These are phyloP conservation scores for Zelonia costaricensis DNA, from an alignment of 208 protist species.

Conservation along the genomic window DNA sequence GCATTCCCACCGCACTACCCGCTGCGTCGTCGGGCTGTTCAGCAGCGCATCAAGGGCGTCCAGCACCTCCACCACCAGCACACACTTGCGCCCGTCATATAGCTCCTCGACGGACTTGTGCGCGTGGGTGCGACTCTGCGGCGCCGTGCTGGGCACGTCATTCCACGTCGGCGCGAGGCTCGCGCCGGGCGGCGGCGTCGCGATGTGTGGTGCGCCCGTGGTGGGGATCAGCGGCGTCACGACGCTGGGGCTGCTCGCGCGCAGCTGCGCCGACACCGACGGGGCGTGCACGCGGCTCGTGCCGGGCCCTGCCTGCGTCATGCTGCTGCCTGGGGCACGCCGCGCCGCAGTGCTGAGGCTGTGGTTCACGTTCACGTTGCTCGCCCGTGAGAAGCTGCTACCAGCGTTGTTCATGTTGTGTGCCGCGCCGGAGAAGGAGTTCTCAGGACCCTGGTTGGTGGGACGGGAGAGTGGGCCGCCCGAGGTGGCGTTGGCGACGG, in stretches of 20 bases:
- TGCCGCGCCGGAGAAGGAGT: not conserved
- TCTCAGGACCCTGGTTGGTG: not conserved
- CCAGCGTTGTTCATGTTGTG: not conserved
- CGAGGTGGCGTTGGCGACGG: slow-evolving; percentile 9
- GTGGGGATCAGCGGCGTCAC: not conserved
- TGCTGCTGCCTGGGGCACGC: not conserved
- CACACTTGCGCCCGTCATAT: slow-evolving; percentile 19
- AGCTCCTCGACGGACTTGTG: not conserved
- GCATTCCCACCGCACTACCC: slow-evolving; percentile 67
- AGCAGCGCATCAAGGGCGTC: slow-evolving; percentile 63
- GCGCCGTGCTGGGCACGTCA: not conserved
- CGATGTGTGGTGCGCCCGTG: no score
- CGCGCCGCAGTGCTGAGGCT: not conserved
- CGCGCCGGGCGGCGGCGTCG: not conserved
- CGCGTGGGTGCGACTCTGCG: not conserved
- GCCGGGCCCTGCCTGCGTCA: not conserved
- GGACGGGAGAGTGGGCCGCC: not conserved
- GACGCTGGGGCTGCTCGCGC: not conserved
- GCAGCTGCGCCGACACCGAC: not conserved
- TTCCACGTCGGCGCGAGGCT: not conserved
- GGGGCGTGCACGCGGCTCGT: not conserved
- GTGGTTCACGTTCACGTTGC: not conserved
- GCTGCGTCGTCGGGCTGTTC: slow-evolving; percentile 49
- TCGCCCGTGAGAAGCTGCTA: slow-evolving; percentile 4
- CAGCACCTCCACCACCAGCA: slow-evolving; percentile 50